Conservation (phyloP, 2,329 filamentous ascomycete species). For the Sporothrix phasma region DNA sequence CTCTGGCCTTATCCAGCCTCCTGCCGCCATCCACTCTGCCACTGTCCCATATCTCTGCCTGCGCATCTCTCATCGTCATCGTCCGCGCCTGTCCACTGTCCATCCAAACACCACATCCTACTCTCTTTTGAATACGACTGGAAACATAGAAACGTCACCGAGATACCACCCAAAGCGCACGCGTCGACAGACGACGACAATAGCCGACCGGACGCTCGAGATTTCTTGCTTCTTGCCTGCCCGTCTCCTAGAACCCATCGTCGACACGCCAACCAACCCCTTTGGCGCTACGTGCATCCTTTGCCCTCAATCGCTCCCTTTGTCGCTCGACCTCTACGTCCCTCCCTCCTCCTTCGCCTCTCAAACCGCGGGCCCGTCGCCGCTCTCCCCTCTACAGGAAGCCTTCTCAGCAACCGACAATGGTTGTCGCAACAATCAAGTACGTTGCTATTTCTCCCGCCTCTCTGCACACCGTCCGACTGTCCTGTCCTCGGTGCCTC, state of each 20-base stretch:
- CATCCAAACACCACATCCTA: conserved; percentile 2
- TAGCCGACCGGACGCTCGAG: background rate
- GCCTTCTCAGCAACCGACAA: conserved; percentile 33
- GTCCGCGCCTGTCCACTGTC: background rate
- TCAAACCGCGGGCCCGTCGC: background rate
- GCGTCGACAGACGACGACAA: conserved; percentile 1
- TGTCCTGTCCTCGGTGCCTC: background rate
- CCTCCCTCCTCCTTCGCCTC: background rate
- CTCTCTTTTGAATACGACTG: background rate
- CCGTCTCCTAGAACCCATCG: background rate
- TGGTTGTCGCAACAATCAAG: conserved; percentile 58
- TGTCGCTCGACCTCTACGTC: background rate
- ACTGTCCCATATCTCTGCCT: conserved; percentile 2
- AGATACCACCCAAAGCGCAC: conserved; percentile 5
- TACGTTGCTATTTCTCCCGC: conserved; percentile 31
- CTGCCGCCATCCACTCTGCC: background rate
- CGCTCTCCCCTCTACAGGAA: background rate
- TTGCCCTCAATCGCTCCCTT: background rate
- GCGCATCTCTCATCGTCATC: conserved; percentile 8
- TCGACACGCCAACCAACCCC: background rate
- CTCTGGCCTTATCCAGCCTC: background rate
- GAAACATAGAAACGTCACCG: background rate
- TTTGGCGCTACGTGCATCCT: background rate
- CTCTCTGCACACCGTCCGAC: background rate
- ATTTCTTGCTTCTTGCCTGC: background rate